These are phyloP conservation scores for Eutrema salsugineum DNA, from an alignment of 441 rosid genomes.

Conservation along the genomic window DNA sequence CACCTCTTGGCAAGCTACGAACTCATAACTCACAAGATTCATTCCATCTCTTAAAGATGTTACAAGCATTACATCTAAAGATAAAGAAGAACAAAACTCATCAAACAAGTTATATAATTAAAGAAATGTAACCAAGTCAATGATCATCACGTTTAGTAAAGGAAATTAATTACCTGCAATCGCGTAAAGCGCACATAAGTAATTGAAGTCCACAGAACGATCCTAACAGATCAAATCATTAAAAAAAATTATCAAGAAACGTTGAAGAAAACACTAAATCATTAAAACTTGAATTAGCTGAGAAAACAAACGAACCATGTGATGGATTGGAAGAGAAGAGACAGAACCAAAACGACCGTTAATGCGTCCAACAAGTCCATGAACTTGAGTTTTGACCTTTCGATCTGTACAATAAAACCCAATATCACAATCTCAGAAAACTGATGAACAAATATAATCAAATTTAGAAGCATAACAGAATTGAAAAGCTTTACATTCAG, in stretches of 20 bases:
- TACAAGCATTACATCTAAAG: slow-evolving; percentile 84
- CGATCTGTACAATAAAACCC: slow-evolving; percentile 52
- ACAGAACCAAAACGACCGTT: slow-evolving; percentile 94
- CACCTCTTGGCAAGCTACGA: slow-evolving; percentile 84
- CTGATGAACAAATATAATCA: background rate
- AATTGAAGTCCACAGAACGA: slow-evolving; percentile 73
- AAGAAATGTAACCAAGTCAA: background rate
- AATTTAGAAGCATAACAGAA: background rate
- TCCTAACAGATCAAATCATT: slow-evolving; percentile 39
- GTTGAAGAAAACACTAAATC: background rate
- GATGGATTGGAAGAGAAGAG: slow-evolving; percentile 86
- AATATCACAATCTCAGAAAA: background rate
- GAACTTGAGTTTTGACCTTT: slow-evolving; percentile 85
- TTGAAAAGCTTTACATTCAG: slow-evolving; percentile 60
- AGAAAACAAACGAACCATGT: slow-evolving; percentile 52
- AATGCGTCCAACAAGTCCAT: slow-evolving; percentile 93
- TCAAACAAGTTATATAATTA: background rate
- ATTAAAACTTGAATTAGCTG: background rate
- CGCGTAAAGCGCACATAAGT: slow-evolving; percentile 78
- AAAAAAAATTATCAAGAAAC: slow-evolving; percentile 8
- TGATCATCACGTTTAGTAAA: background rate
- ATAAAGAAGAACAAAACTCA: background rate
- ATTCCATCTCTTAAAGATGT: slow-evolving; percentile 96
- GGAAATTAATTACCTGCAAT: slow-evolving; percentile 60
- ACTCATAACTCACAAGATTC: slow-evolving; percentile 97